Evolutionary conservation across 768 basidiomycete genomes (phyloP), one percentile per base, ranked within the genome.

Genomic region (Russula olivacea): DNA sequence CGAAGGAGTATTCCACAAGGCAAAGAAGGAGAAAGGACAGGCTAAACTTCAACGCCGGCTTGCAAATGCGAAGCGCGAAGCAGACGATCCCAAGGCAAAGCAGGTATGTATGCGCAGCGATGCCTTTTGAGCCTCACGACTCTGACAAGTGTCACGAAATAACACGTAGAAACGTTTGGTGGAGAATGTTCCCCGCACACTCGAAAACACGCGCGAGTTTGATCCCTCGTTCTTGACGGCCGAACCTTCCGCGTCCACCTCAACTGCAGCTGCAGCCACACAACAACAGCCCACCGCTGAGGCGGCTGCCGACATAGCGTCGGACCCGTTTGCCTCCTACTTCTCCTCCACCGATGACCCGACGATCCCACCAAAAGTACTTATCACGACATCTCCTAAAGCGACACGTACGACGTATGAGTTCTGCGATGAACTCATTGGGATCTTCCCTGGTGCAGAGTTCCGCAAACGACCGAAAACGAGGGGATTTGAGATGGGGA

Each of bases 201-300:
- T 98, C 25, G 97, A 99, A 71, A 98, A 98, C 72, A 89, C 86
- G 63, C 85, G 95, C 65, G 88, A 95, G 73, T 89, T 85, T 71
- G 89, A 89, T 71, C 87, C 86, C 8, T 85, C 85, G 41, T 74
- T 84, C 71, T 73, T 84, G 43, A 84, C 84, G 30, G 80, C 83
- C 45, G 77, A 84, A 62, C 64, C 65, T 48, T 68, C 70, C 53
- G 57, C 75, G 12, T 66, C 69, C 12, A 69, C 70, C 14, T 64
- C 68, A 21, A 49, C 50, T 17, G 41, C 61, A 12, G 55, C 50
- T 17, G 41, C 61, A 12, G 55, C 45, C 10, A 11, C 53, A 21
- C 74, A 76, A n/a, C 72, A 78, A 34, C 58, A 59, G 51, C 73
- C 74, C 66, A 74, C 73, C 53, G 79, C 85, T 34, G 90, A 92